phyloP scores from a whole-genome alignment of 164 flowering plant genomes.

The Euptelea pleiosperma region DNA sequence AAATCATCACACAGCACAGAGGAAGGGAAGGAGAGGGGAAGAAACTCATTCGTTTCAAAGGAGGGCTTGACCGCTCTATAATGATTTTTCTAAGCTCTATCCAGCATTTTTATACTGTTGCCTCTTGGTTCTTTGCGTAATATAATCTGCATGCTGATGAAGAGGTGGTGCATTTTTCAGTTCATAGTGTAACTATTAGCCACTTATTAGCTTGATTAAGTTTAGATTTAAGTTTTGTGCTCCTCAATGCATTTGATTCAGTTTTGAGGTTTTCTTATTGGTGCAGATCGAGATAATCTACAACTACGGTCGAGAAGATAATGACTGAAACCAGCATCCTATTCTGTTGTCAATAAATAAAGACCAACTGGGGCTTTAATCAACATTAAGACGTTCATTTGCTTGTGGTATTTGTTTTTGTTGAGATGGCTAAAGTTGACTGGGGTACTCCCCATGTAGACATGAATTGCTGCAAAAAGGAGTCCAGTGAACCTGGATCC shows the following conservation, averaged over 20 bases:
- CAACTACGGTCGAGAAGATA: slow-evolving; percentile 71
- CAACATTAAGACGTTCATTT: slow-evolving; percentile 5
- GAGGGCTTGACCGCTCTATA: background rate
- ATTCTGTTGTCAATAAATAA: background rate
- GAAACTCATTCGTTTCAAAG: too few species aligned
- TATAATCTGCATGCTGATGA: too few species aligned
- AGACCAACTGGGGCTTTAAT: background rate
- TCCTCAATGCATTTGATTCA: too few species aligned
- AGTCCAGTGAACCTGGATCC: background rate
- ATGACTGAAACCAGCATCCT: slow-evolving; percentile 27
- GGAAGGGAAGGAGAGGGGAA: too few species aligned
- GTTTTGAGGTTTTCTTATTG: slow-evolving; percentile 11
- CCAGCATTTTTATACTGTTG: background rate
- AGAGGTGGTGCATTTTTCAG: too few species aligned
- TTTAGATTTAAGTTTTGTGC: too few species aligned
- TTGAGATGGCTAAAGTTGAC: too few species aligned
- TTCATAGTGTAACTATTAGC: too few species aligned
- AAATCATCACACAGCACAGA: too few species aligned
- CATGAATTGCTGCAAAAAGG: too few species aligned
- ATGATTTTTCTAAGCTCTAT: background rate
- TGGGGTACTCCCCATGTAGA: background rate
- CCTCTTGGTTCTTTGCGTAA: background rate
- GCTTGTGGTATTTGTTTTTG: slow-evolving; percentile 2
- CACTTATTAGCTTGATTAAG: too few species aligned
- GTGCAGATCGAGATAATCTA: slow-evolving; percentile 83